phyloP scores from a whole-genome alignment of 1,284 basidiomycete species.

The Sporisorium graminicola region DNA sequence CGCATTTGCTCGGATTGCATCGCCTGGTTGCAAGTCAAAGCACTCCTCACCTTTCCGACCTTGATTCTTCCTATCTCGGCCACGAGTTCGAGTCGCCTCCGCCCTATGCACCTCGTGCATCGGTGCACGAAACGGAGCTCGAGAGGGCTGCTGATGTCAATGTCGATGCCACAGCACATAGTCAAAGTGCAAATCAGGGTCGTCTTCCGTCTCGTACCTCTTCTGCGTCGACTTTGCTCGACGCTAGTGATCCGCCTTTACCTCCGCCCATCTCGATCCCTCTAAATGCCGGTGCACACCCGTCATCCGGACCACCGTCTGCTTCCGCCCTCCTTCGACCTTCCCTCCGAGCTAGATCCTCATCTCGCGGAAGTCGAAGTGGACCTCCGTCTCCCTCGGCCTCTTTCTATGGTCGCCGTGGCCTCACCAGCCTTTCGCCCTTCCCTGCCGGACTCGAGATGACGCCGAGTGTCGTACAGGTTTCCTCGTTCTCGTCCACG shows the following conservation, averaged over 20 bases:
- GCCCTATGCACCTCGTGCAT: constrained; percentile 42
- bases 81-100: constrained; percentile 50
- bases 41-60: constrained; percentile 46
- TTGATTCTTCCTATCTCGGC: constrained; percentile 34
- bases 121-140: constrained; percentile 37
- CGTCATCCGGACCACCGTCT: constrained; percentile 13
- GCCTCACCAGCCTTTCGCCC: constrained; percentile 41
- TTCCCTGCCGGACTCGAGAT: constrained; percentile 45
- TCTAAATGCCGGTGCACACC: neutral
- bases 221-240: constrained; percentile 12
- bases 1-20: constrained; percentile 42
- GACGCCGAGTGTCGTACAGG: constrained; percentile 33
- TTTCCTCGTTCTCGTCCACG: constrained; percentile 23
- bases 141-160: constrained; percentile 30
- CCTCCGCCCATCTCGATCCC: constrained; percentile 50
- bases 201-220: constrained; percentile 12
- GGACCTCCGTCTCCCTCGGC: constrained; percentile 47
- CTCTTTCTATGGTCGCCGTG: constrained; percentile 46
- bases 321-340: constrained; percentile 18
- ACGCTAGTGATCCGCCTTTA: constrained; percentile 29
- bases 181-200: neutral
- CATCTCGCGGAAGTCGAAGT: constrained; percentile 45
- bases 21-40: constrained; percentile 47
- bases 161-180: neutral
- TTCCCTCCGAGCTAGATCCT: constrained; percentile 26